Evolutionary conservation across 306 rosid species (phyloP), one percentile per base, ranked within the genome.

Genomic region (Castanea mollissima): DNA sequence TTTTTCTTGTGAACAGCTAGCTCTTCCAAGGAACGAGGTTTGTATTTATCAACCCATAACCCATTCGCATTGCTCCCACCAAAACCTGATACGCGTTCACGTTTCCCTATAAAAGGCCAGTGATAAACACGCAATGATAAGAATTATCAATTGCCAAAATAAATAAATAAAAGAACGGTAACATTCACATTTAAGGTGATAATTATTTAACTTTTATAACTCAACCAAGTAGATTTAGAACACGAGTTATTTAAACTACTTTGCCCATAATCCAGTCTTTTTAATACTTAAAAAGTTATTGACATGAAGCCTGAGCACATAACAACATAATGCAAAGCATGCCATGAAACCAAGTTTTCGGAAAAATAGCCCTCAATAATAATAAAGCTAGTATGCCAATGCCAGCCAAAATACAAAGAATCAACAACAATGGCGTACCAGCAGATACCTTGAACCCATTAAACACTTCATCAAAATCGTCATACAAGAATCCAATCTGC

Each of bases 1-100:
- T 95, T 95, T 83, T 90, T 95, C 87, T 92, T 92, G 79, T 92
- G 92, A 84, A 92, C 99, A 55, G 97, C 91, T 29, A 95, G 97
- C 81, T 95, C 98, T 68, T 90, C 93, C 55, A 91, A 80, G 1
- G 85, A 91, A 78, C 6, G 59, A 52, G 98, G 99, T 84, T 85
- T 86, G 88, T 94, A 91, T 79, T 92, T 92, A 78, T 95, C 89
- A 74, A 91, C 89, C 98, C 97, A 95, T 29, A 90, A 88, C 76
- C 89, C 96, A 63, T 87, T 85, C 23, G 75, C n/a, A 55, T 13
- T 55, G 74, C 79, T 83, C 84, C 78, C 76, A 52, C 68, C 86
- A 55, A 81, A 82, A 85, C 90, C 95, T 91, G 83, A 75, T 77
- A 74, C 79, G 76, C 31, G 38, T 68, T 77, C 32, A 73, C 68